A percentile compares a stretch with the other conserved stretches of the same genome.
phyloP scores from a whole-genome alignment of 345 rosid species.

The Eutrema yunnanense region DNA sequence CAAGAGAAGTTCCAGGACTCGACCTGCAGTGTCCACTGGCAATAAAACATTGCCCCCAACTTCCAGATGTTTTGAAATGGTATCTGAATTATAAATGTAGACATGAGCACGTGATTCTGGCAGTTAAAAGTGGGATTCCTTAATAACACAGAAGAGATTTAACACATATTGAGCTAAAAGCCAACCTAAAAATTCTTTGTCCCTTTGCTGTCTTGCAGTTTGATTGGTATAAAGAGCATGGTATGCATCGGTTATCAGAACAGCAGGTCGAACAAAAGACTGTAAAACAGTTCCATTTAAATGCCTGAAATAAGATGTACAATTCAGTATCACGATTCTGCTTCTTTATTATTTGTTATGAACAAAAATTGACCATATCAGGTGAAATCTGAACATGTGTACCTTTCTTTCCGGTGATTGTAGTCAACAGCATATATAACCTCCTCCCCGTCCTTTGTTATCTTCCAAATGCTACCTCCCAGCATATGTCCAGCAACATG shows the following conservation, averaged over 20 bases:
- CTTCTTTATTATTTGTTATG: neutral
- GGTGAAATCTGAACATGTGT: conserved; percentile 15
- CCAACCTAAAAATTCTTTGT: conserved; percentile 68
- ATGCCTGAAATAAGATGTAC: conserved; percentile 57
- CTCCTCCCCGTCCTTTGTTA: conserved; percentile 97
- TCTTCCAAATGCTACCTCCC: conserved; percentile 97
- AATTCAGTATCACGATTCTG: conserved; percentile 1
- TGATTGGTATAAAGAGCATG: conserved; percentile 81
- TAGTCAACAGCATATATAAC: conserved; percentile 96
- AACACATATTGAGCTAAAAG: conserved; percentile 9
- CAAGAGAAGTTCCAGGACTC: conserved; percentile 87
- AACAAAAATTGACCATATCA: neutral
- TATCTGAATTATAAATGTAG: conserved; percentile 22
- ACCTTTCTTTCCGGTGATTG: conserved; percentile 96
- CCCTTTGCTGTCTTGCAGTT: conserved; percentile 78
- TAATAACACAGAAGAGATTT: neutral
- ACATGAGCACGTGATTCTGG: neutral
- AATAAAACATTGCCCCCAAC: conserved; percentile 85
- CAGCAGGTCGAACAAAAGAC: conserved; percentile 94
- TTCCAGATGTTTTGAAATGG: conserved; percentile 68
- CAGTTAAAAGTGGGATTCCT: neutral
- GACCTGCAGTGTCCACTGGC: conserved; percentile 88
- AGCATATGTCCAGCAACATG: conserved; percentile 94
- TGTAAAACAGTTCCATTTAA: conserved; percentile 91
- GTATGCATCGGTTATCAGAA: conserved; percentile 88